Evolutionary conservation across 441 rosid species (phyloP), one percentile per base, ranked within the genome.

Genomic region (Pelargonium cotyledonis): DNA sequence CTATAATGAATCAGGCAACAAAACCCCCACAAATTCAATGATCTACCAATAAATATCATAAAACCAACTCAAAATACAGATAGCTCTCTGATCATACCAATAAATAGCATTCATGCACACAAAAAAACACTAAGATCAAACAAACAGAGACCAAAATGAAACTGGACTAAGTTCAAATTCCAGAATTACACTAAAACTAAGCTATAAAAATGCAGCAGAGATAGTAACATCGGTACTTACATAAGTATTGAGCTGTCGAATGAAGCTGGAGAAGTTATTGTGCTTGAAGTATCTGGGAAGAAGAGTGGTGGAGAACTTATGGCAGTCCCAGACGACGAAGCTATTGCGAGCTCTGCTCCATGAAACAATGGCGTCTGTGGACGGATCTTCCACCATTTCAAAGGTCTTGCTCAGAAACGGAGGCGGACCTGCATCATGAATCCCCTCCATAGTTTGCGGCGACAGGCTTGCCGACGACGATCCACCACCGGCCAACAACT

Each of bases 211-310:
- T 16, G n/a, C 40, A 4, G 29, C 4, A 41, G 72, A 63, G 18
- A 16, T 1, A 16, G 19, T 14, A 10, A 65, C 9, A 23, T 21
- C 23, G n/a, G 26, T 35, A 75, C 89, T 81, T 75, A 88, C 92
- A 65, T 88, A 88, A 62, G 92, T 88, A 71, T 88, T 88, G 72
- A 88, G 90, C 82, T 88, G 92, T 10, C 90, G 85, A 26, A 88
- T 84, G 73, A 88, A 88, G 80, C 92, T 88, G 2, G 89, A 88
- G 84, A 85, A 88, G 73, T 87, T 87, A 65, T 46, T 43, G 74
- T 88, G 90, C 70, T 85, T 88, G 83, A 88, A 88, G 81, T 84
- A 79, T 58, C 72, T 80, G 68, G 92, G 90, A 44, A 88, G 90
- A 41, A 87, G 78, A 63, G 81, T 75, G 0, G 86, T 77, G 2